A percentile compares a stretch with the other conserved stretches of the same genome.
phyloP scores from a whole-genome alignment of 2,329 filamentous ascomycete species.

The Arthrobotrys musiformis region DNA sequence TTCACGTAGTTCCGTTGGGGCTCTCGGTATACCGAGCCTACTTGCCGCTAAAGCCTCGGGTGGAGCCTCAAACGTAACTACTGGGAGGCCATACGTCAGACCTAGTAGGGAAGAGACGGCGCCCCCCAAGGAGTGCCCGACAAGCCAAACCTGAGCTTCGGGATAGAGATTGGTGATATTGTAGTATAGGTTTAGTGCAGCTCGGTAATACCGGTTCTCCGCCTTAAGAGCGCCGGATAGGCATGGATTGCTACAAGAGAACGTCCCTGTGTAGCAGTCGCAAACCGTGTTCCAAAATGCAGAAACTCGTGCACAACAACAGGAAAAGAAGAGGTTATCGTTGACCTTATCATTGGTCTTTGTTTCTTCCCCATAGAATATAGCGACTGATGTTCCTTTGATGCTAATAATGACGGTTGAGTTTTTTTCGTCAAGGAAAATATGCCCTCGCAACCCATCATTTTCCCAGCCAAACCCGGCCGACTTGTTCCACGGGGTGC shows the following conservation, averaged over 20 bases:
- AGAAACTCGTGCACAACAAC: conserved; percentile 79
- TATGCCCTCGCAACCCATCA: conserved; percentile 89
- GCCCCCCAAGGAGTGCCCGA: conserved; percentile 91
- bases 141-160: conserved; percentile 79
- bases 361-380: conserved; percentile 96
- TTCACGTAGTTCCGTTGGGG: conserved; percentile 72
- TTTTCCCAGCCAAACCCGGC: conserved; percentile 91
- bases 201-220: conserved; percentile 91
- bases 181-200: conserved; percentile 86
- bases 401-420: conserved; percentile 88
- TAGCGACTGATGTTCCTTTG: conserved; percentile 88
- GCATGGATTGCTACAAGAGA: conserved; percentile 92
- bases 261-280: conserved; percentile 87
- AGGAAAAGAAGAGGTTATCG: conserved; percentile 97
- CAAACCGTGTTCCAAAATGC: conserved; percentile 83
- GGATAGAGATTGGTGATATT: conserved; percentile 93
- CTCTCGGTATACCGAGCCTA: conserved; percentile 84
- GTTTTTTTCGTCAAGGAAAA: conserved; percentile 88
- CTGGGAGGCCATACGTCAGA: conserved; percentile 87
- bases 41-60: conserved; percentile 88
- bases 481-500: conserved; percentile 82
- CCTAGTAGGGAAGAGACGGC: conserved; percentile 88
- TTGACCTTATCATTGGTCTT: conserved; percentile 98
- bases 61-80: conserved; percentile 92
- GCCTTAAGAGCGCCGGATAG: conserved; percentile 77